phyloP scores from a whole-genome alignment of 495 filamentous ascomycete genomes.

The Staphylotrichum longicolle region DNA sequence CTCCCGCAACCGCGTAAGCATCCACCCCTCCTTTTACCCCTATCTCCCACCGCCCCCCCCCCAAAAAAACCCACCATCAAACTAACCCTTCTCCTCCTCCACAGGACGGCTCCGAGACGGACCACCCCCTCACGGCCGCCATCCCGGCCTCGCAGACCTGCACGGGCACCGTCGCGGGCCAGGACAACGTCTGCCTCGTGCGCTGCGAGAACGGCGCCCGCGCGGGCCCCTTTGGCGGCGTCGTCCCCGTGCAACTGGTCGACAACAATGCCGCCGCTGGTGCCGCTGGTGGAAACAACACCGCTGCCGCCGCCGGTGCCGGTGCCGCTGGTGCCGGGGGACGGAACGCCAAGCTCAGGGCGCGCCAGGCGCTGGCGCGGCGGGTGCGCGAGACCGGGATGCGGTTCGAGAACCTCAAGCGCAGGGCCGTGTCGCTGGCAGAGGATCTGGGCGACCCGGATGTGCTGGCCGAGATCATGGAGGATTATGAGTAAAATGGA shows the following conservation, averaged over 20 bases:
- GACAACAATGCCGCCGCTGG: neutral
- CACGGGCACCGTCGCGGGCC: slow-evolving; percentile 53
- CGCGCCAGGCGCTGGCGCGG: slow-evolving; percentile 8
- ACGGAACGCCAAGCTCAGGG: slow-evolving; percentile 3
- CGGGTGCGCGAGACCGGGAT: neutral
- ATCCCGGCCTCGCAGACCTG: slow-evolving; percentile 50
- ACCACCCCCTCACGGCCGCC: slow-evolving; percentile 44
- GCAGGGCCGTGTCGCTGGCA: slow-evolving; percentile 6
- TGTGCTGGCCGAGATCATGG: slow-evolving; percentile 19
- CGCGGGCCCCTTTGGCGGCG: slow-evolving; percentile 55
- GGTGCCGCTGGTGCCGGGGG: neutral
- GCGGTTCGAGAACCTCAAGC: neutral
- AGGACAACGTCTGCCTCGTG: slow-evolving; percentile 53
- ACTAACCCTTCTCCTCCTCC: neutral
- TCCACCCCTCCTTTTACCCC: neutral
- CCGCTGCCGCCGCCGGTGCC: slow-evolving; percentile 3
- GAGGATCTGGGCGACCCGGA: slow-evolving; percentile 12
- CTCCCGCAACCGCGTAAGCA: slow-evolving; percentile 36
- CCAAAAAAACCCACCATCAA: neutral
- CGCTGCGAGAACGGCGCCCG: slow-evolving; percentile 50
- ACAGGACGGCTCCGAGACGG: slow-evolving; percentile 37
- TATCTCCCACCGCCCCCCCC: neutral
- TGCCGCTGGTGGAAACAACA: neutral
- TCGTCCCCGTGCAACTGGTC: slow-evolving; percentile 53
- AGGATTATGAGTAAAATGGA: slow-evolving; percentile 11